Evolutionary conservation across 2,329 filamentous ascomycete genomes (phyloP), one percentile per base, ranked within the genome.

Genomic region (Tothia fuscella): DNA sequence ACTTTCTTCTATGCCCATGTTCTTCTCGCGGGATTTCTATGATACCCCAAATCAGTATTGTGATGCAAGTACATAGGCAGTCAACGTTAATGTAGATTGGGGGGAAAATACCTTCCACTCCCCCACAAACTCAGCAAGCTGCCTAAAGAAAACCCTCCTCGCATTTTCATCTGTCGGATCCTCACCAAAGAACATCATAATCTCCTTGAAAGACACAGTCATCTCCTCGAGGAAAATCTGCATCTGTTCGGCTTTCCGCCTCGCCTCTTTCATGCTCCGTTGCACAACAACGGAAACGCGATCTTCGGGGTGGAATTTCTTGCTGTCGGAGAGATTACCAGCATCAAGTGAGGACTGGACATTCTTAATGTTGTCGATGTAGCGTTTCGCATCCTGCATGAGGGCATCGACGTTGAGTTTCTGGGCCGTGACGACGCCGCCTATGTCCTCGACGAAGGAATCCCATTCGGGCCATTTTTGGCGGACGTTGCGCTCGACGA

Each of bases 381-480:
- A 98, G 58, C 74, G 84, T 67, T 78, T 89, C 21, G 89, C 86
- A 58, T 98, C 91, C 16, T 74, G 62, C 51, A 86, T 81, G 42
- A 98, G 72, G 63, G 93, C 85, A 60, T 96, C 91, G 41, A 96
- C 84, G 56, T 94, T 96, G 63, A 95, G 74, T 67, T 95, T 96
- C 56, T 94, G 85, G 20, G 76, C 76, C 14, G 72, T 67, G 32
- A 91, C 65, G 26, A 96, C 87, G 17, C 81, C 82, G 17, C 64
- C 64, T 50, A 98, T 94, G 55, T 98, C 89, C 7, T 84, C 77
- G 14, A 77, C 70, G 60, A 96, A 96, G 25, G 72, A 72, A 61
- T 95, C 88, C 84, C 88, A 96, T 60, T 95, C 85, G 2, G 89
- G 83, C 51, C 96, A 98, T 58, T 96, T 89, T 56, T 86, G 91